Evolutionary conservation across 2,329 filamentous ascomycete genomes (phyloP), one percentile per base, ranked within the genome.

Genomic region (Davidsoniella neocaledoniae): DNA sequence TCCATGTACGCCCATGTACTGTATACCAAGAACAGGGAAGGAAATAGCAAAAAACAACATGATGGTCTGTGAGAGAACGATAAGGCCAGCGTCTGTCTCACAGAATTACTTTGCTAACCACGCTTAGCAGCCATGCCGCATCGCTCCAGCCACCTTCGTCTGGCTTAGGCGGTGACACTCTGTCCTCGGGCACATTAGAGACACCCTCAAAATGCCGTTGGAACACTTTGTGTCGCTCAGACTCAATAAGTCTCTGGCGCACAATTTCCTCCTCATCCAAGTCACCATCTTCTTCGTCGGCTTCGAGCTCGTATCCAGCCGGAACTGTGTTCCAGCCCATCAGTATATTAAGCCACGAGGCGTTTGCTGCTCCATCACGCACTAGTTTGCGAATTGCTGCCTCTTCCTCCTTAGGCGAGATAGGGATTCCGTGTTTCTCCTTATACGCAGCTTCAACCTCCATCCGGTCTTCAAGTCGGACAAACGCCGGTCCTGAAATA

Each of bases 101-200:
- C 54, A 79, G 67, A 56, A 79, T 64, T 42, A 79, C 73, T 58
- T 76, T 79, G 23, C 72, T 71, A 9, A 77, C 79, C 54, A 83
- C 76, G 55, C 71, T 79, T 50, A 83, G 62, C 43, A 83, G 62
- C 79, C 79, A 83, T 14, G 77, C 77, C 23, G 77, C 79, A 61
- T 83, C 79, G 52, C 74, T 70, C 79, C 78, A 82, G 7, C 72
- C 72, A 14, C 75, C 76, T 41, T 75, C 71, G 47, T 80, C 70
- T 7, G 68, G 64, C 40, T 69, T 69, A 46, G 66, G 65, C 8
- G 68, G 65, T 29, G 59, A 73, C 59, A 78, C 63, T 8, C 62
- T 62, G 45, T 73, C 70, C 44, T 70, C 66, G 0, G 66, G 59
- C n/a, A 60, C 51, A 26, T 60, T 64, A 2, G 65, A 61, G 47